These are phyloP conservation scores for Apiotrichum siamense DNA, from an alignment of 1,284 basidiomycete genomes.

Conservation along the genomic window DNA sequence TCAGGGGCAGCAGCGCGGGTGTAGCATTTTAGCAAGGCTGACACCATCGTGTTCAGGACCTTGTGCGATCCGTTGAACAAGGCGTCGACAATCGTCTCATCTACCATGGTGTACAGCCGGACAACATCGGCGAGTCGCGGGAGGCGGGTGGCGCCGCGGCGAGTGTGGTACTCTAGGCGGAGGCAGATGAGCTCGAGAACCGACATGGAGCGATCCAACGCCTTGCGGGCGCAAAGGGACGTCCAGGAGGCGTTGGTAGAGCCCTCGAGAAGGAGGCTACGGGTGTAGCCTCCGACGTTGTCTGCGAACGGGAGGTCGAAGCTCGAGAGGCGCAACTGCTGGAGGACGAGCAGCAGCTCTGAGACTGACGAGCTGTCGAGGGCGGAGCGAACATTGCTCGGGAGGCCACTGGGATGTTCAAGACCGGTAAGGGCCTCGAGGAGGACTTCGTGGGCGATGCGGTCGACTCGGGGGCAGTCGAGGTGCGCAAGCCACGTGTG, in stretches of 20 bases:
- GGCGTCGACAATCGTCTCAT: conserved; percentile 6
- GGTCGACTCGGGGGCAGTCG: neutral
- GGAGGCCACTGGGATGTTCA: conserved; percentile 1
- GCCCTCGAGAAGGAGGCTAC: neutral
- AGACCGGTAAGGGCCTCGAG: conserved; percentile 2
- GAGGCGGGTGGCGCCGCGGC: neutral
- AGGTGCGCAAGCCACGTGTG: conserved; percentile 12
- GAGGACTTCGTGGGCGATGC: conserved; percentile 6
- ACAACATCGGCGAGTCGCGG: conserved; percentile 2
- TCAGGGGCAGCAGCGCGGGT: neutral
- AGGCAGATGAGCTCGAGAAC: conserved; percentile 2
- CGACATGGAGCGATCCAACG: conserved; percentile 1
- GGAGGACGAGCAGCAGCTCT: conserved; percentile 5
- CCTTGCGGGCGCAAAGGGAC: conserved; percentile 3
- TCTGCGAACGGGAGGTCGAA: neutral
- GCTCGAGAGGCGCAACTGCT: neutral
- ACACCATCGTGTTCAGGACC: neutral
- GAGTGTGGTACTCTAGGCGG: conserved; percentile 3
- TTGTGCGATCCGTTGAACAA: conserved; percentile 9
- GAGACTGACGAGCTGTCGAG: neutral
- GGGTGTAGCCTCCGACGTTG: neutral
- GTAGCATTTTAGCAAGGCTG: neutral
- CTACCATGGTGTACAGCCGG: conserved; percentile 3
- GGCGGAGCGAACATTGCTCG: conserved; percentile 1
- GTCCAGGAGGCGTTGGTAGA: conserved; percentile 2